These are phyloP conservation scores for Penicillium paneum DNA, from an alignment of 2,329 filamentous ascomycete species.

Conservation along the genomic window DNA sequence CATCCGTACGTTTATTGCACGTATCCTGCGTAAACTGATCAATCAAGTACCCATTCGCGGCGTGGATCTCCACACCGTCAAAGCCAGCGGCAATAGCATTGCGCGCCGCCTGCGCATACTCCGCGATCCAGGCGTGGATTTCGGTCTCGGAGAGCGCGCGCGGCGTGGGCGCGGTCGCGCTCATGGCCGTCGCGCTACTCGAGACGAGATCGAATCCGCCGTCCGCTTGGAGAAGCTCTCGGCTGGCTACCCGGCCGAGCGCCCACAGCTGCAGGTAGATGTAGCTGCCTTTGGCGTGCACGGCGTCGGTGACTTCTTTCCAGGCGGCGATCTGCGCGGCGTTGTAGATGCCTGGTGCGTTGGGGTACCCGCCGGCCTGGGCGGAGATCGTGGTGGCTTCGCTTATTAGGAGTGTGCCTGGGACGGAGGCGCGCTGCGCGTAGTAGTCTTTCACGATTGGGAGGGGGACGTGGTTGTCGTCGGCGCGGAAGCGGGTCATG, in stretches of 20 bases:
- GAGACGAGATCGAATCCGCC: conserved; percentile 20
- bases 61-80: conserved; percentile 52
- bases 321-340: conserved; percentile 58
- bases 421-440: conserved; percentile 50
- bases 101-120: conserved; percentile 46
- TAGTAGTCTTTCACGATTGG: conserved; percentile 52
- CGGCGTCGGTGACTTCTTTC: conserved; percentile 59
- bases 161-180: conserved; percentile 29
- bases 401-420: conserved; percentile 57
- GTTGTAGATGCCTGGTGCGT: conserved; percentile 58
- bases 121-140: conserved; percentile 42
- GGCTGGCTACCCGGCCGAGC: conserved; percentile 54
- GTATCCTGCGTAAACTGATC: conserved; percentile 52
- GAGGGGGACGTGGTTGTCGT: conserved; percentile 49
- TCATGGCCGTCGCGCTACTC: conserved; percentile 18
- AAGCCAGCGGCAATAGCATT: conserved; percentile 57
- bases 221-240: conserved; percentile 24
- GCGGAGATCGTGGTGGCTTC: conserved; percentile 55
- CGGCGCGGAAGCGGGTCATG: conserved; percentile 54
- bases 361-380: conserved; percentile 48
- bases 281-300: conserved; percentile 60
- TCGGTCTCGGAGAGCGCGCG: conserved; percentile 39
- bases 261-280: conserved; percentile 64
- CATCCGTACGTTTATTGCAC: conserved; percentile 49
- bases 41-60: conserved; percentile 50